Conservation (phyloP, 306 rosid genomes). For the Oemleria cerasiformis region DNA sequence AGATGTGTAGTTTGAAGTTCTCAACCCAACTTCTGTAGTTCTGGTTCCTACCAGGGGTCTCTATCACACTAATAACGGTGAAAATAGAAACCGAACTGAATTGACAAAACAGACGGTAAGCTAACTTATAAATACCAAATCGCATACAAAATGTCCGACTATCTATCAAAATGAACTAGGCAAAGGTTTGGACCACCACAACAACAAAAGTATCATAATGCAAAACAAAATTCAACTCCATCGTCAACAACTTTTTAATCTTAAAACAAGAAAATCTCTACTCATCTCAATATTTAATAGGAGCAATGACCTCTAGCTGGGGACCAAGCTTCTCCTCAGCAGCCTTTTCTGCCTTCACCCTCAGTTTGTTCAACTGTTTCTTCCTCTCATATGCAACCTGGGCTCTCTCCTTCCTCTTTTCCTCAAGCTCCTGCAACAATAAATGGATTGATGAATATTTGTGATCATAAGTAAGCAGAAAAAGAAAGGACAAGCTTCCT, state of each 20-base stretch:
- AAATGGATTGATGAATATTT: neutral
- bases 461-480: neutral
- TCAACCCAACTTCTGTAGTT: no score
- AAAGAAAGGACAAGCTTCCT: neutral
- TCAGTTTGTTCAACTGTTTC: conserved; percentile 67
- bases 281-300: conserved; percentile 51
- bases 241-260: conserved; percentile 16
- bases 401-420: conserved; percentile 73
- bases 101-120: conserved; percentile 5
- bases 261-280: neutral
- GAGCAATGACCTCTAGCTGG: conserved; percentile 58
- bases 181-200: neutral
- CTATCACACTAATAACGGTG: no score
- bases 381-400: conserved; percentile 59
- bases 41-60: no score
- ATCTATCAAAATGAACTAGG: conserved; percentile 21
- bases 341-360: conserved; percentile 58
- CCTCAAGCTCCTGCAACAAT: conserved; percentile 56
- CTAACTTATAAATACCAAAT: conserved; percentile 17
- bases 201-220: conserved; percentile 14
- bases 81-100: neutral
- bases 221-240: conserved; percentile 22
- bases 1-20: no score
- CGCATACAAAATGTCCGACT: conserved; percentile 13
- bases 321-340: conserved; percentile 74